phyloP scores from a whole-genome alignment of 106 monocot genomes.

The Ottelia alismoides region DNA sequence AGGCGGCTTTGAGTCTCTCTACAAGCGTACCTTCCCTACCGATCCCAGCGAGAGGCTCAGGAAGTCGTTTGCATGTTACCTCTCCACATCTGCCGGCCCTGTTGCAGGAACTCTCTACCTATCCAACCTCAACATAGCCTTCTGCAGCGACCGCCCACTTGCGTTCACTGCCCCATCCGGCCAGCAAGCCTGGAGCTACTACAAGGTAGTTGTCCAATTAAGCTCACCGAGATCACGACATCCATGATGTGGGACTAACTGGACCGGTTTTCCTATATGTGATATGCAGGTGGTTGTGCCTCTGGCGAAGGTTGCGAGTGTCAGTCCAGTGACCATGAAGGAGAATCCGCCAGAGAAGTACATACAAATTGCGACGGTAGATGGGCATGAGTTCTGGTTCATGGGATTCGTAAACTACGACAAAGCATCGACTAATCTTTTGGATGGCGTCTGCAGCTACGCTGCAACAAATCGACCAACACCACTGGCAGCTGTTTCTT shows the following conservation, averaged over 20 bases:
- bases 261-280: no score
- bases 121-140: slow-evolving; percentile 39
- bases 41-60: slow-evolving; percentile 41
- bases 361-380: slow-evolving; percentile 59
- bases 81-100: slow-evolving; percentile 70
- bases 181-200: slow-evolving; percentile 77
- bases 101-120: slow-evolving; percentile 82
- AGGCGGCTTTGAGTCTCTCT: slow-evolving; percentile 73
- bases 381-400: slow-evolving; percentile 93
- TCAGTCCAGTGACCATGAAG: slow-evolving; percentile 49
- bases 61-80: slow-evolving; percentile 85
- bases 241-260: no score
- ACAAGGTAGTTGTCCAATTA: no score
- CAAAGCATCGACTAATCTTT: slow-evolving; percentile 40
- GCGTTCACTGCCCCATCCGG: slow-evolving; percentile 64
- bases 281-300: no score
- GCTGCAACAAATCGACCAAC: slow-evolving; percentile 26
- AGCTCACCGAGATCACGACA: no score
- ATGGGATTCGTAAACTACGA: slow-evolving; percentile 90
- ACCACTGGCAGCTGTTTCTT: no score
- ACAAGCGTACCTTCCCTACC: slow-evolving; percentile 42
- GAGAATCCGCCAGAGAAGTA: slow-evolving; percentile 79
- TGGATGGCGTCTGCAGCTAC: slow-evolving; percentile 16
- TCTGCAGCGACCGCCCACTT: slow-evolving; percentile 88
- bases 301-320: no score